These are phyloP conservation scores for Cochlearia excelsa DNA, from an alignment of 345 rosid species.

Conservation along the genomic window DNA sequence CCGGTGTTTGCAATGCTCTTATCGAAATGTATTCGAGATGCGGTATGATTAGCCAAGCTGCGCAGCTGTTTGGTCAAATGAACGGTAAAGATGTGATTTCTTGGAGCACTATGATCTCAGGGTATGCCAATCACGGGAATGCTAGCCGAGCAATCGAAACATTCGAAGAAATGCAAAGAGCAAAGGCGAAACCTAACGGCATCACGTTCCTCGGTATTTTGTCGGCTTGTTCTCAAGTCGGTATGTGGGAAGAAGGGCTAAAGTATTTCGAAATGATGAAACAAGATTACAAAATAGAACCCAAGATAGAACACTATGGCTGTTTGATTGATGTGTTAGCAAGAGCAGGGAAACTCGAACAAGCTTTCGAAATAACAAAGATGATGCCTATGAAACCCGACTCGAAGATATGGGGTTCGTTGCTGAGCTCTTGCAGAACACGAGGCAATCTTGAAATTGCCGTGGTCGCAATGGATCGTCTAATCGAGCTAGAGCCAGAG, in stretches of 20 bases:
- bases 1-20: conserved; percentile 44
- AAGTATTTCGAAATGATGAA: conserved; percentile 47
- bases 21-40: conserved; percentile 63
- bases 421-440: conserved; percentile 48
- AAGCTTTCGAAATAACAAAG: conserved; percentile 38
- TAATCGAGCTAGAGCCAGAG: conserved; percentile 52
- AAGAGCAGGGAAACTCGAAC: conserved; percentile 39
- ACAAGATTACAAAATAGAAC: conserved; percentile 41
- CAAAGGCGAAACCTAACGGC: conserved; percentile 42
- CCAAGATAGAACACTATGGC: conserved; percentile 50
- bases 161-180: conserved; percentile 49
- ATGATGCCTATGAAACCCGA: conserved; percentile 49
- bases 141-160: conserved; percentile 39
- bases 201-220: conserved; percentile 54
- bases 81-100: conserved; percentile 46
- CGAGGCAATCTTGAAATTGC: conserved; percentile 41
- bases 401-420: conserved; percentile 56
- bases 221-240: conserved; percentile 53
- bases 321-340: conserved; percentile 56
- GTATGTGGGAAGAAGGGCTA: conserved; percentile 46
- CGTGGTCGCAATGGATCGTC: conserved; percentile 47
- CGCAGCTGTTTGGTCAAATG: conserved; percentile 41
- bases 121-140: conserved; percentile 55
- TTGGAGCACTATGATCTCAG: conserved; percentile 66
- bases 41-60: conserved; percentile 49